These are phyloP conservation scores for Helotiales sp. DNA, from an alignment of 2,329 filamentous ascomycete genomes.

Conservation along the genomic window DNA sequence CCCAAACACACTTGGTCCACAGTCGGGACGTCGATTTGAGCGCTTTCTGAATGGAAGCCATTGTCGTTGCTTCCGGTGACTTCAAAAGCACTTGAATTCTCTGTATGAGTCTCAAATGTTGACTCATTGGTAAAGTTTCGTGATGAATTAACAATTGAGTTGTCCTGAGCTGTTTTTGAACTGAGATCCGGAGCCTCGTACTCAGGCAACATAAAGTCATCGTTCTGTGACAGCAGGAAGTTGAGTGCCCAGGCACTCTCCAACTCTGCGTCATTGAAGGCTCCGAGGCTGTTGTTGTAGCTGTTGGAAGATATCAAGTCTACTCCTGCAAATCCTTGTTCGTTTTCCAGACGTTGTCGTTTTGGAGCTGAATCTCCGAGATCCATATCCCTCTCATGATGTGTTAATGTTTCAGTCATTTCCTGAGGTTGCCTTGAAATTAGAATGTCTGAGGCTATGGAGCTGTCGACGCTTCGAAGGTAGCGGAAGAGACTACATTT, in stretches of 20 bases:
- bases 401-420: neutral
- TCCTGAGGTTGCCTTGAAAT: too few relatives aligned
- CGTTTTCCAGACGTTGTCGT: neutral
- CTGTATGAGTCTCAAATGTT: neutral
- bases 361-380: neutral
- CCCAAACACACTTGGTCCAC: neutral
- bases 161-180: neutral
- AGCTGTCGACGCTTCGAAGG: too few relatives aligned
- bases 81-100: neutral
- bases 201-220: neutral
- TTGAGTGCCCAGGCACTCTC: neutral
- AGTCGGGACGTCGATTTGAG: neutral
- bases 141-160: neutral
- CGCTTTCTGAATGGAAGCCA: neutral
- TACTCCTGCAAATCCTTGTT: neutral
- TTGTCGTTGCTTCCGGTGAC: neutral
- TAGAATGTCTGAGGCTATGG: too few relatives aligned
- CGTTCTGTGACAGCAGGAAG: neutral
- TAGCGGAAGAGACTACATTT: too few relatives aligned
- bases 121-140: neutral
- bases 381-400: neutral
- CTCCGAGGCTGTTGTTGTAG: neutral
- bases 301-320: neutral
- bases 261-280: neutral
- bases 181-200: neutral